Base-by-base conservation (phyloP, 2,329 filamentous ascomycete species). In the Zymoseptoria pseudotritici region DNA sequence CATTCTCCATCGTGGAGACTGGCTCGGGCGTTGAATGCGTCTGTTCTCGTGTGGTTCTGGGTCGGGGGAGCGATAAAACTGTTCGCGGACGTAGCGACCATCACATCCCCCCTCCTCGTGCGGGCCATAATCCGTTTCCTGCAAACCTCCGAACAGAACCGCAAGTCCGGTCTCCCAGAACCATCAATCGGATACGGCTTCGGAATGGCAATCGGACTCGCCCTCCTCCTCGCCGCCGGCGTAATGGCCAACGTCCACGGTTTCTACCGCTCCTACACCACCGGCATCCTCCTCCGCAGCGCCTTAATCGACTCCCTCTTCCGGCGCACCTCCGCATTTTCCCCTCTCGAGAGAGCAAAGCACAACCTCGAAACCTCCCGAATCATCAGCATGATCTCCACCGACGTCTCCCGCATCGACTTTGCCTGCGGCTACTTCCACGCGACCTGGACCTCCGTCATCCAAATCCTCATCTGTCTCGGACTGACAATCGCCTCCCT, bases 381-480 rank as follows among this genome's bases (percentile, higher is more conserved):
- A 20, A 50, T 58, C n/a, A 42, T 58, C 57, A 55, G 51, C 7
- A 46, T 58, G 52, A 58, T 58, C 26, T 54, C 50, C 13, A 58
- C 57, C 0, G 57, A 58, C 54, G 57, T 58, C 29, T 55, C 51
- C 29, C 57, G 57, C 17, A 58, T 58, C n/a, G 57, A 58, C 51
- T 58, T 58, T 22, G 57, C 51, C 17, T 17, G 24, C 9, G 57
- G 51, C 1, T 58, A 58, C 22, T 58, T 58, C 24, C 50, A 53
- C 24, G 19, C 57, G 1, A 24, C 42, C 21, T 58, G 57, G 57
- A 58, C 57, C n/a, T 31, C 50, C 6, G 11, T 54, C 2, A 20
- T 58, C 9, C 57, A 58, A 22, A 54, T 58, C 21, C 36, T 58
- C 8, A 58, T 58, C 51, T 58, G 57, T 49, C 52, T 58, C n/a